Percentiles rank a stretch among this genome's conserved stretches.
Evolutionary conservation across 208 protist genomes (phyloP).

Genomic region (Leishmania gerbilli): DNA sequence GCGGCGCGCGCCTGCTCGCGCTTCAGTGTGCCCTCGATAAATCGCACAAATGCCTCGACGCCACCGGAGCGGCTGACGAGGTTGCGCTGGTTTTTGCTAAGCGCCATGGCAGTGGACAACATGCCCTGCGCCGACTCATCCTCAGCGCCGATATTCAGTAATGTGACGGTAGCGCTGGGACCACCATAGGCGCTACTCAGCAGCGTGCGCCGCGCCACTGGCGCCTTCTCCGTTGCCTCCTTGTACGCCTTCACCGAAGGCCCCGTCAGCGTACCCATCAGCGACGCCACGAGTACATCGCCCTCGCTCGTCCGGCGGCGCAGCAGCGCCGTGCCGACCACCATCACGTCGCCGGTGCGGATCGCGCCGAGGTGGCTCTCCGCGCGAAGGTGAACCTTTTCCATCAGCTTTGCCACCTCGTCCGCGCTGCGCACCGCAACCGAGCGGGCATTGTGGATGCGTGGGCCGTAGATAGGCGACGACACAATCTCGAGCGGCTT

Average conservation of each 20-base stretch:
- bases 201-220: constrained; percentile 23
- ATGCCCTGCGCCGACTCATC: constrained; percentile 32
- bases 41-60: constrained; percentile 38
- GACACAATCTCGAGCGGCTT: constrained; percentile 34
- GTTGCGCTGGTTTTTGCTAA: constrained; percentile 43
- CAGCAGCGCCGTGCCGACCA: constrained; percentile 38
- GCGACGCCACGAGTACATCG: constrained; percentile 41
- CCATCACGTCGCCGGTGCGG: constrained; percentile 23
- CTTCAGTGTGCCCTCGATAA: constrained; percentile 36
- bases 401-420: constrained; percentile 30
- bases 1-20: constrained; percentile 27
- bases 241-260: constrained; percentile 34
- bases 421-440: constrained; percentile 15
- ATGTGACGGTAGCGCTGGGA: constrained; percentile 40
- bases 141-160: constrained; percentile 38
- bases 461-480: constrained; percentile 44
- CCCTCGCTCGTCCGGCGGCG: constrained; percentile 30
- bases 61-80: constrained; percentile 38
- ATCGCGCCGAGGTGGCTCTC: constrained; percentile 19
- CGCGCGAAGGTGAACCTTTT: constrained; percentile 25
- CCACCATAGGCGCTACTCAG: constrained; percentile 40
- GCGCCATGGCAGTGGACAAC: constrained; percentile 26
- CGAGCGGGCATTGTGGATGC: constrained; percentile 11
- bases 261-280: constrained; percentile 37
- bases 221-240: constrained; percentile 26